Base-by-base conservation (phyloP, 805 yeast genomes). In the Komagataella pastoris region DNA sequence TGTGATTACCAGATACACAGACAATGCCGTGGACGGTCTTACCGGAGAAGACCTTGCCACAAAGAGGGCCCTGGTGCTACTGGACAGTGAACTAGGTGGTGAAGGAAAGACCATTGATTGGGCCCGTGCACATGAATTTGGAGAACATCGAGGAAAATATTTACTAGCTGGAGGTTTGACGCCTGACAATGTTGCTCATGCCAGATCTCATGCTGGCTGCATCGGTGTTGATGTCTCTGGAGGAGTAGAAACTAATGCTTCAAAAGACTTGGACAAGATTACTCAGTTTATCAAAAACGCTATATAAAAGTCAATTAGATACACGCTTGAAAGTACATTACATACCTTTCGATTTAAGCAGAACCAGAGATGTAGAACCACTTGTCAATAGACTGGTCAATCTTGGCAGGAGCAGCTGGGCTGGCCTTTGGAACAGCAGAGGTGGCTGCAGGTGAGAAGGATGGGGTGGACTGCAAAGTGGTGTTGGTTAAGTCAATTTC, bases 311-410 rank as follows among this genome's bases (percentile, higher is more conserved):
- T 24, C 21, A 48, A 48, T 23, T 30, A 24, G 17, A 24, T 24
- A 30, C 45, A 48, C 21, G 19, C 24, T 19, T 19, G 45, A 17
- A 21, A 48, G 46, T 17, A n/a, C 43, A 40, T 7, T 19, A 36
- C 43, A 17, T 24, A 17, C 24, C 23, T 40, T 48, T 36, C 43
- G 17, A 23, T 24, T 40, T 58, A 73, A 62, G 75, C 74, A 57
- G 80, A 74, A 73, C 91, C 93, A 54, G 91, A 88, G 66, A 91
- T 91, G 82, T 81, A 91, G 80, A 93, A 91, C 99, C 99, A 91
- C 76, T 91, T 91, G 80, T 91, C 98, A 67, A 91, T 75, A 52
- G 97, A 88, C 73, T 86, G 81, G 77, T 91, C 99, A 69, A 93
- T 88, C 71, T 97, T 95, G 57, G 95, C 97, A 67, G 90, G 89